Evolutionary conservation across 257 asterid species (phyloP), one percentile per base, ranked within the genome.

Genomic region (Primulina eburnea): DNA sequence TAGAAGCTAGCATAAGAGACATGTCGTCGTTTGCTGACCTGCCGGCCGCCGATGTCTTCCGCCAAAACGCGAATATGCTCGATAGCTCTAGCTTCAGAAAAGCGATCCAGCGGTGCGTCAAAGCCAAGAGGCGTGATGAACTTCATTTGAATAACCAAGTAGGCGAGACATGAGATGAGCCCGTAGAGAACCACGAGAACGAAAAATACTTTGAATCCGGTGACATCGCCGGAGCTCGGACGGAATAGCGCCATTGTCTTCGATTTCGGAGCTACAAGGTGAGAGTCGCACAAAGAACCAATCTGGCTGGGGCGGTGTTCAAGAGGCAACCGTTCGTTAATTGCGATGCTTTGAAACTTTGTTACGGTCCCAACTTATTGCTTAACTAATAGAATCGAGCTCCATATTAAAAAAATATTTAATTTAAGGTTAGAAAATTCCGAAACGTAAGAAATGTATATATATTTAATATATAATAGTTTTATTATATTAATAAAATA

Each of bases 1-100:
- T 30, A 55, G 66, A 30, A 10, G 30, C 9, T 8, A 34, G 26
- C 62, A 53, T 14, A 56, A 20, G 40, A 33, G 58, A 56, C 34
- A 58, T 72, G 73, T 67, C 63, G 73, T 8, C 72, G 77, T 33
- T 57, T 5, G 60, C 77, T 29, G 50, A 93, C 97, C 97, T 94
- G 99, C 53, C 99, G 97, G 59, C 89, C 95, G 72, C 96, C 99
- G 65, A 94, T 94, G 37, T 94, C 96, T 55, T 86, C 79, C 4
- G 99, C 81, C 61, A 94, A 80, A 30, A 94, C 97, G 61, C 99
- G 95, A 53, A 94, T 95, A 80, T 94, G 99, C 74, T 94, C 82
- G 65, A 94, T 67, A 24, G 99, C 97, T 70, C 99, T 84, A 64
- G 95, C 95, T 72, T 89, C 99, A 11, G 99, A 91, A 82, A 94